Percentiles rank a stretch among this genome's conserved stretches.
These are phyloP conservation scores for Carpinus fangiana DNA, from an alignment of 306 rosid species.

Conservation along the genomic window DNA sequence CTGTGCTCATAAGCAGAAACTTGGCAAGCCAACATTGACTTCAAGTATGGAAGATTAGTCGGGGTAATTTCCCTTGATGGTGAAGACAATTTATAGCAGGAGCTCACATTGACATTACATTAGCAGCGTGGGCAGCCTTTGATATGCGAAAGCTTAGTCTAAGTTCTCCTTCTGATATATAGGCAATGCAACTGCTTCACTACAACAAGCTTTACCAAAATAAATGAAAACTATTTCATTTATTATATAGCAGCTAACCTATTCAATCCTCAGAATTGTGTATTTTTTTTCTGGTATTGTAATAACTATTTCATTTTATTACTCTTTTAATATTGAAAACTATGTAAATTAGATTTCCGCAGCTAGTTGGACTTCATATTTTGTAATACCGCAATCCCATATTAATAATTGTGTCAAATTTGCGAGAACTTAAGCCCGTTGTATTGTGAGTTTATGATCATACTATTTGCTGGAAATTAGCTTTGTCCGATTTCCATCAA, in stretches of 20 bases:
- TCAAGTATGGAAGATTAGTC: constrained; percentile 15
- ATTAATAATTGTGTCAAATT: neutral
- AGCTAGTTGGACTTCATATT: neutral
- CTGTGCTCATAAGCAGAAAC: constrained; percentile 24
- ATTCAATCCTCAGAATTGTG: neutral
- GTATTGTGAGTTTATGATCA: neutral
- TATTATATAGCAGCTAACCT: neutral
- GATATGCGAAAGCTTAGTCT: neutral
- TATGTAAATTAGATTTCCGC: neutral
- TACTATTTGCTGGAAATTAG: neutral
- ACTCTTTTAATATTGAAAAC: neutral
- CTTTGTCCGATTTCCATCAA: neutral
- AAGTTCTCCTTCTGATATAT: neutral
- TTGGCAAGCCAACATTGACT: constrained; percentile 21
- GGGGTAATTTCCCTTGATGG: constrained; percentile 1
- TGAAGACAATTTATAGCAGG: constrained; percentile 18
- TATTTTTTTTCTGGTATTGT: neutral
- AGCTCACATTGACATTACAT: neutral
- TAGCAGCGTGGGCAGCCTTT: neutral
- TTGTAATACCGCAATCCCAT: too few relatives aligned
- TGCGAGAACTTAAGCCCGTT: neutral
- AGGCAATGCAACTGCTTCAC: neutral
- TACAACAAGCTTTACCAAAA: neutral
- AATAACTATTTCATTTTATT: neutral
- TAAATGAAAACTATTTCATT: neutral